These are phyloP conservation scores for Xylariaceae sp. DNA, from an alignment of 2,329 filamentous ascomycete genomes.

Conservation along the genomic window DNA sequence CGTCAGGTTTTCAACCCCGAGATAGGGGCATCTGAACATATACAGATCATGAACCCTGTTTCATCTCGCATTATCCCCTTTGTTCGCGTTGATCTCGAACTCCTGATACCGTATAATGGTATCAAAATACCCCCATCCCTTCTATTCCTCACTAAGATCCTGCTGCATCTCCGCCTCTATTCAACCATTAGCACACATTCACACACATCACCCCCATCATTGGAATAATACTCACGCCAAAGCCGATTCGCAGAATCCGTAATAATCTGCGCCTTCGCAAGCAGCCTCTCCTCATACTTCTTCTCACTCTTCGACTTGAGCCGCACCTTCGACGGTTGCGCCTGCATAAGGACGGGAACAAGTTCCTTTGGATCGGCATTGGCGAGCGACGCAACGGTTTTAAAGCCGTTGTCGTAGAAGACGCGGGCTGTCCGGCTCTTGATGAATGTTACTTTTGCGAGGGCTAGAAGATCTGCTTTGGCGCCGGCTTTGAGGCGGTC, in stretches of 20 bases:
- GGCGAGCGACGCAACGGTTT: constrained; percentile 60
- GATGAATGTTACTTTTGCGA: constrained; percentile 67
- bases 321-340: constrained; percentile 60
- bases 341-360: constrained; percentile 67
- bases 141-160: constrained; percentile 42
- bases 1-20: no score
- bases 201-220: no score
- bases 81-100: no score
- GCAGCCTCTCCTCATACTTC: constrained; percentile 58
- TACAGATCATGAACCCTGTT: no score
- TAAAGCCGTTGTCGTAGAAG: constrained; percentile 73
- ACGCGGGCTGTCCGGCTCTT: constrained; percentile 70
- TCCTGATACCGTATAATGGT: no score
- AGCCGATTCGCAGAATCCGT: constrained; percentile 62
- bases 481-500: constrained; percentile 69
- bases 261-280: constrained; percentile 63
- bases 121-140: background rate
- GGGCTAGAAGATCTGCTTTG: constrained; percentile 61
- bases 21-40: no score
- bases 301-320: constrained; percentile 52
- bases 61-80: no score
- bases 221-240: constrained; percentile 65
- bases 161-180: constrained; percentile 48
- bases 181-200: constrained; percentile 11
- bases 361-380: constrained; percentile 64